Conservation (phyloP, 331 rosid species). For the Malus hybrid region DNA sequence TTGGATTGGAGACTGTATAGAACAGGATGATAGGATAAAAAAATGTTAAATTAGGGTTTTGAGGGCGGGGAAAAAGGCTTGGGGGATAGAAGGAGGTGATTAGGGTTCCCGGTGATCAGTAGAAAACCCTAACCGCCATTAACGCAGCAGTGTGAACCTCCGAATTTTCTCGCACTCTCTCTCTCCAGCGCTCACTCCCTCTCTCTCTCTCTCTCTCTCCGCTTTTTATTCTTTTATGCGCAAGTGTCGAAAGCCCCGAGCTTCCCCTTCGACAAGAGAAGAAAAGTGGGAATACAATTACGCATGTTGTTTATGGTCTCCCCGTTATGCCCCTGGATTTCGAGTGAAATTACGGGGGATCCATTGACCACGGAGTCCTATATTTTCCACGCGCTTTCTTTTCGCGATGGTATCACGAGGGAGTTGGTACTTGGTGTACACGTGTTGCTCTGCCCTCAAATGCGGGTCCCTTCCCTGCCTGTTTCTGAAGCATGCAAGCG, state of each 20-base stretch:
- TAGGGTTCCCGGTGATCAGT: constrained; percentile 34
- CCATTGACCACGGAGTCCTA: constrained; percentile 12
- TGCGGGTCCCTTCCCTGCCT: constrained; percentile 9
- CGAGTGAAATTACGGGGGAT: constrained; percentile 3
- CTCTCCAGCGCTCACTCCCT: neutral
- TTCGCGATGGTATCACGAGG: constrained; percentile 15
- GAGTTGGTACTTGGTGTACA: neutral
- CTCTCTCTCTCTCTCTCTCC: neutral
- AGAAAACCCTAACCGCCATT: constrained; percentile 77
- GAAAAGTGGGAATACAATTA: constrained; percentile 17
- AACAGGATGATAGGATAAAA: neutral
- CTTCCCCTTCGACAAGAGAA: constrained; percentile 23
- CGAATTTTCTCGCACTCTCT: constrained; percentile 14
- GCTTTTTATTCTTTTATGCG: constrained; percentile 22
- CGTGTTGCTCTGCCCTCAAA: neutral
- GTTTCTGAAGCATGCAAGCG: constrained; percentile 5
- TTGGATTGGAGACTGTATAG: constrained; percentile 16
- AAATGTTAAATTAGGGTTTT: constrained; percentile 54
- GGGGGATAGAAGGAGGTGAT: constrained; percentile 15
- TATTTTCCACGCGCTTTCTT: constrained; percentile 18
- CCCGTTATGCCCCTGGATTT: constrained; percentile 17
- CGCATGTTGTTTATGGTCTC: constrained; percentile 11
- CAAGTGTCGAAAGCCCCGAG: constrained; percentile 22
- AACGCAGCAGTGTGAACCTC: constrained; percentile 29
- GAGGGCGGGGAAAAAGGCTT: constrained; percentile 13